Percentiles rank a stretch among this genome's conserved stretches.
Evolutionary conservation across 2,329 filamentous ascomycete species (phyloP).

Genomic region (Fusarium mangiferae): DNA sequence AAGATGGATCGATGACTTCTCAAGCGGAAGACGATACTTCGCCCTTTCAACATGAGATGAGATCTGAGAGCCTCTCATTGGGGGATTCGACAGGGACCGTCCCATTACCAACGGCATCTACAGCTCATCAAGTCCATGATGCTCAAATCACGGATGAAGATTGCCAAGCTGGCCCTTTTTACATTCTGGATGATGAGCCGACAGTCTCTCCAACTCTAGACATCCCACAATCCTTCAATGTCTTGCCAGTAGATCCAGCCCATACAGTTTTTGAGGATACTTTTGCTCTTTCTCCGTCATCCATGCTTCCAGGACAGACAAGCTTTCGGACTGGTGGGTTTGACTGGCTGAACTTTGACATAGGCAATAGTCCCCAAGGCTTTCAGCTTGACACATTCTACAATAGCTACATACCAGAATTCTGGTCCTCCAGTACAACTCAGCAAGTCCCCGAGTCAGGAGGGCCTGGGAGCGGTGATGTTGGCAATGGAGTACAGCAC

Average conservation of each 20-base stretch:
- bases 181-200: not conserved
- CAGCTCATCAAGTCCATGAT: too few relatives aligned
- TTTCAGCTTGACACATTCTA: not conserved
- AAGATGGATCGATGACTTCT: not conserved
- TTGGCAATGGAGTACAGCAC: not conserved
- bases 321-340: not conserved
- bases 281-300: not conserved
- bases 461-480: accelerated
- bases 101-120: not conserved
- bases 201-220: not conserved
- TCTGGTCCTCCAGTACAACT: not conserved
- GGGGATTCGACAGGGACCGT: accelerated
- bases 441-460: not conserved
- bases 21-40: not conserved
- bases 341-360: not conserved
- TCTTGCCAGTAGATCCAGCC: not conserved
- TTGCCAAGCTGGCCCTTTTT: not conserved
- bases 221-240: not conserved
- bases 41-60: not conserved
- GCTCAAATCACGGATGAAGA: not conserved
- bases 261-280: not conserved
- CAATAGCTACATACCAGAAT: not conserved
- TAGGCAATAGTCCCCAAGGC: not conserved
- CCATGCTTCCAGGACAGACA: not conserved
- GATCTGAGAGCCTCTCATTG: not conserved